Evolutionary conservation across 371 early-diverging fungal species (phyloP), one percentile per base, ranked within the genome.

Genomic region (Coemansia sp.): DNA sequence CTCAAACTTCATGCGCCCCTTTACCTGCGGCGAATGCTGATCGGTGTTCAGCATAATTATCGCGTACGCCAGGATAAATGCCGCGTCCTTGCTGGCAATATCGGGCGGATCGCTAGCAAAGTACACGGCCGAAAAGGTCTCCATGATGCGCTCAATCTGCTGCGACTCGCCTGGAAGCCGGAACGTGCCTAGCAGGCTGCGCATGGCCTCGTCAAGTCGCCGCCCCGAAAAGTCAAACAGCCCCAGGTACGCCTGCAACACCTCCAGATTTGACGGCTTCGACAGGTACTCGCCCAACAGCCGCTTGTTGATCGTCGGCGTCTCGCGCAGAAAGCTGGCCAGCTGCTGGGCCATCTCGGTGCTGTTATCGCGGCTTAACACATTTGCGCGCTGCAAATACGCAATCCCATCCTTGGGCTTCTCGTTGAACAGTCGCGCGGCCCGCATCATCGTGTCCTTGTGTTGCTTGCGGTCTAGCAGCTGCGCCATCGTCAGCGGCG

Each of bases 41-140:
- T 97, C 97, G 3, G 96, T 96, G 74, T 98, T 97, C 55, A 98
- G 78, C 88, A 95, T 87, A 64, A 97, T 89, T 42, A 97, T 83
- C 0, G 95, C 90, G 65, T 89, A 97, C 2, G 94, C 83, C 40
- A 97, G 81, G 9, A 93, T 81, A 66, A 89, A 91, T 2, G 89
- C 90, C 10, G 92, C 90, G 37, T 90, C 89, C 38, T 82, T 77
- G 54, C 80, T 85, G 12, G 84, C 86, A 63, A 93, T 83, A n/a
- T 86, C 84, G 0, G 78, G 60, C 48, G 72, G 65, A 6, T 79
- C 81, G 33, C 83, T 79, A 36, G 84, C 87, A 75, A 82, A 90
- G 75, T 89, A 98, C 0, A 82, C 83, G 4, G 81, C 83, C 11
- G 94, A 87, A 83, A 96, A 97, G 0, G 87, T 82, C 59, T 92